Base-by-base conservation (phyloP, 257 asterid species). In the Cynanchum wilfordii region DNA sequence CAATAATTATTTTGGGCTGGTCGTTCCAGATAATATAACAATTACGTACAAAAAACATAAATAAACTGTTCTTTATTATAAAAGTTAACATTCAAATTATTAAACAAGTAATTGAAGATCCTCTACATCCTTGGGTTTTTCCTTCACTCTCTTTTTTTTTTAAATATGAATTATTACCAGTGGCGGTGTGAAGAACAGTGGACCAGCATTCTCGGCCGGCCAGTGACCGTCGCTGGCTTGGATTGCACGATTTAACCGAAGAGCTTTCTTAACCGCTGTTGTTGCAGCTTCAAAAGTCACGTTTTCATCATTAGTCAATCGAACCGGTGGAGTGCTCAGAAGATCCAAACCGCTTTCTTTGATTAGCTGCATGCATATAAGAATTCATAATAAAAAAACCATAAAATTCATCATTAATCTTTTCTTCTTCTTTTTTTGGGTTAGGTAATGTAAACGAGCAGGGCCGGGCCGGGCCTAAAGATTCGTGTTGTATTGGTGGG, bases 191-290 rank as follows among this genome's bases (percentile, higher is more conserved):
- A 86, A 90, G 70, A 90, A 88, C 86, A 90, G 66, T 0, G 95
- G 92, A 4, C 95, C 96, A 1, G 89, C 88, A 71, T 85, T 88
- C 69, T 88, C 90, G 24, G 96, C 89, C 2, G 96, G 96, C 96
- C 96, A 42, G 10, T 42, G 47, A 10, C 47, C 47, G 10, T 42
- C 47, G 47, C 47, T 42, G 10, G 47, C 47, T 42, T 42, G 47
- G 47, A 42, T 42, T 10, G 47, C 47, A 7, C 47, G 47, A 11
- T 42, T 42, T 42, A 42, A 42, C 1, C 10, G 11, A 0, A 42
- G 10, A 42, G 10, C 47, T 42, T 42, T 42, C 47, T 42, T 86
- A 11, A 90, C 89, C 0, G 92, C 87, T 2, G 73, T 22, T 10
- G 89, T 86, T 1, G 84, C 87, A 0, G 68, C 73, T 42, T 86